Evolutionary conservation across 2,329 filamentous ascomycete genomes (phyloP), one percentile per base, ranked within the genome.

Genomic region (Phyllosticta paracitricarpa): DNA sequence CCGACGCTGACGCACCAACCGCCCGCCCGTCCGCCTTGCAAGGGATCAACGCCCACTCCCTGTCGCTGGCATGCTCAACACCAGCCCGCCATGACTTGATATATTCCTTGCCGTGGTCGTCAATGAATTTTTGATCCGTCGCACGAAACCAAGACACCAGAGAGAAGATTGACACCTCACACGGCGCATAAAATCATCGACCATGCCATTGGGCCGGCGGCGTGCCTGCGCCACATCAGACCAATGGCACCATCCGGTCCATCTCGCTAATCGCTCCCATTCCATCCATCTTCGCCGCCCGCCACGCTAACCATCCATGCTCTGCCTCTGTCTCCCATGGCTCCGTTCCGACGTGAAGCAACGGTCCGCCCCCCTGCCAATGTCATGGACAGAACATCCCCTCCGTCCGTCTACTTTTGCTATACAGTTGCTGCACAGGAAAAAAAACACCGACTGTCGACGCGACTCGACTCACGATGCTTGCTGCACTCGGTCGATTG

Each of bases 31-130:
- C 19, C 48, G 51, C 9, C 40, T 59, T 40, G 48, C 30, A 60
- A 60, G 58, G 58, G 58, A 51, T 54, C 28, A 58, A 59, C 57
- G 7, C 7, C 52, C 19, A 51, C 57, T 35, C 51, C 52, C 58
- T 55, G 52, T 61, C 40, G 58, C 58, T 48, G 14, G 33, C 8
- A 40, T 40, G 7, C 33, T 40, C 14, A 17, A 5, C 33, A n/a
- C 28, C 6, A 6, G 4, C 3, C 28, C 28, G 9, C 6, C 28
- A 30, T 30, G 4, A 30, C 19, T 22, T 22, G 19, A 22, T 22
- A 22, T 22, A 22, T 22, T 22, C 19, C 19, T 22, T 22, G 19
- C 19, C 19, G 19, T 22, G 19, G 19, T 22, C 19, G 19, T 2
- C 40, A n/a, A n/a, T 12, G 9, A 8, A 8, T 33, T 40, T 40